phyloP scores from a whole-genome alignment of 1,139 yeast genomes.

The Hansenula sp. region DNA sequence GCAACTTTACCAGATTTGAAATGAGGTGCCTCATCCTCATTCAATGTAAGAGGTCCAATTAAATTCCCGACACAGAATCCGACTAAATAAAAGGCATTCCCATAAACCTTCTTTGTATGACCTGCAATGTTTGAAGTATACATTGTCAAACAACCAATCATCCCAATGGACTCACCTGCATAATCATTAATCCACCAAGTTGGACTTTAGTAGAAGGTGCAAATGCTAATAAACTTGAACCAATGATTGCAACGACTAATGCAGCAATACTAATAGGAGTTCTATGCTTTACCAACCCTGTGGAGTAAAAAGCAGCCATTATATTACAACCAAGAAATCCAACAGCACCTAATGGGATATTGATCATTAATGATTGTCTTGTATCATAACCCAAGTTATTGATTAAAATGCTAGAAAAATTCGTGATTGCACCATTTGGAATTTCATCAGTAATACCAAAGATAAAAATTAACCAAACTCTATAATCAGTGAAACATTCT shows the following conservation, averaged over 20 bases:
- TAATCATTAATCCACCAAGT: slow-evolving; percentile 39
- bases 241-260: slow-evolving; percentile 33
- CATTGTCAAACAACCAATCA: slow-evolving; percentile 29
- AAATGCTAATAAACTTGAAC: slow-evolving; percentile 48
- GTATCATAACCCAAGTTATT: slow-evolving; percentile 31
- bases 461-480: slow-evolving; percentile 45
- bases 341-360: slow-evolving; percentile 34
- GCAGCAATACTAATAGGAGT: slow-evolving; percentile 34
- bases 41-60: slow-evolving; percentile 55
- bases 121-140: slow-evolving; percentile 30
- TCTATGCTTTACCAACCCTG: slow-evolving; percentile 38
- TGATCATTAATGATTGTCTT: slow-evolving; percentile 35
- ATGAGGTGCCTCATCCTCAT: slow-evolving; percentile 31
- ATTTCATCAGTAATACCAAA: slow-evolving; percentile 31
- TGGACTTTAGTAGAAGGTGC: slow-evolving; percentile 30
- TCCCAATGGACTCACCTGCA: slow-evolving; percentile 32
- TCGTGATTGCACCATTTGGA: slow-evolving; percentile 28
- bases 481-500: slow-evolving; percentile 24
- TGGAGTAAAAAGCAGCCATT: slow-evolving; percentile 33
- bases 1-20: slow-evolving; percentile 41
- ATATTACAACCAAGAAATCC: slow-evolving; percentile 26
- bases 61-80: slow-evolving; percentile 42
- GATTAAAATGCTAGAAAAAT: slow-evolving; percentile 15
- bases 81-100: slow-evolving; percentile 40
- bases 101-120: slow-evolving; percentile 33